phyloP scores from a whole-genome alignment of 305 asterid genomes.

The Fraxinus velutina region DNA sequence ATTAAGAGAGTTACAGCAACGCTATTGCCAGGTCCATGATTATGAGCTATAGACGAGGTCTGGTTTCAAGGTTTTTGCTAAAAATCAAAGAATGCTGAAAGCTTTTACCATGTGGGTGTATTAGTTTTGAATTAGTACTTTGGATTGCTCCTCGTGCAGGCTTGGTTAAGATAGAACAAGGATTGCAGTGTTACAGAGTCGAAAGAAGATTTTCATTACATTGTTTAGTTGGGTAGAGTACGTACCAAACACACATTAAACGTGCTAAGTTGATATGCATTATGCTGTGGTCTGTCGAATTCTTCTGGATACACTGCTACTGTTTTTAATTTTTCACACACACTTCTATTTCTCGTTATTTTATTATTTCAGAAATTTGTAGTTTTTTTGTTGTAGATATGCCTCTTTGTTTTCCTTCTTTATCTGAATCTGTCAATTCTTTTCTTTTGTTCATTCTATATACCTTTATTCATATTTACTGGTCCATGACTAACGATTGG shows the following conservation, averaged over 20 bases:
- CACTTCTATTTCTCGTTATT: not conserved
- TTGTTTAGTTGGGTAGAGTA: not conserved
- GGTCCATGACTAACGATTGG: not conserved
- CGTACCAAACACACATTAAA: not conserved
- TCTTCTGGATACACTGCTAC: not conserved
- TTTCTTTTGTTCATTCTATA: not conserved
- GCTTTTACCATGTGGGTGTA: not conserved
- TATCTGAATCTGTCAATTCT: not conserved
- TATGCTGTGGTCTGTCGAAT: not conserved
- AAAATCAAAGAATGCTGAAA: not conserved
- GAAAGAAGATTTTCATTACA: not conserved
- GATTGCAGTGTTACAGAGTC: not conserved
- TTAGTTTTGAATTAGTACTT: not conserved
- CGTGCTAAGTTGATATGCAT: not conserved
- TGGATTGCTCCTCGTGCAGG: not conserved
- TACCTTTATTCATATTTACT: not conserved
- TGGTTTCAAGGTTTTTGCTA: not conserved
- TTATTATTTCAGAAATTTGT: not conserved
- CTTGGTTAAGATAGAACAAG: slow-evolving; percentile 3
- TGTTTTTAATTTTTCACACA: not conserved
- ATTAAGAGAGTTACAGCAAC: slow-evolving; percentile 44
- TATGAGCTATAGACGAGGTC: not conserved
- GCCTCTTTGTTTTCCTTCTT: not conserved
- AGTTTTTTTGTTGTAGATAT: not conserved
- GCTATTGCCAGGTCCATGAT: slow-evolving; percentile 33